A percentile compares a stretch with the other conserved stretches of the same genome.
These are phyloP conservation scores for Trichosporon sp. DNA, from an alignment of 1,284 basidiomycete genomes.

Conservation along the genomic window DNA sequence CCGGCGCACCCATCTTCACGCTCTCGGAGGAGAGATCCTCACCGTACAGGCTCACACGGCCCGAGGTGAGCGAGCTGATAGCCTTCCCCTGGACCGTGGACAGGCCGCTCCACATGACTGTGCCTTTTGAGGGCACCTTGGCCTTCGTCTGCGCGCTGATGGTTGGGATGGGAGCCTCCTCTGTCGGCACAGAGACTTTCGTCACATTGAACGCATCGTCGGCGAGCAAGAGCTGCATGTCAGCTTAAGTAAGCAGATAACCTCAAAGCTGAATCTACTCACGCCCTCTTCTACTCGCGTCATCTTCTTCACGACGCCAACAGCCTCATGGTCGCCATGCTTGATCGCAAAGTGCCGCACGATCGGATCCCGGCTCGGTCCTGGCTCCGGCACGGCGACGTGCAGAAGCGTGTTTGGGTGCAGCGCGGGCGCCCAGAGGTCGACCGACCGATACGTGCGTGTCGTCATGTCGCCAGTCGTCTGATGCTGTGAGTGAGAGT, in stretches of 20 bases:
- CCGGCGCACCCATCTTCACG: slow-evolving; percentile 21
- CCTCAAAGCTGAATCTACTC: background rate
- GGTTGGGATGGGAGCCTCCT: slow-evolving; percentile 9
- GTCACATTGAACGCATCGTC: slow-evolving; percentile 39
- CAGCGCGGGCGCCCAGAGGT: slow-evolving; percentile 43
- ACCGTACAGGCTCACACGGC: slow-evolving; percentile 27
- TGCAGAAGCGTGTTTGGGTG: slow-evolving; percentile 44
- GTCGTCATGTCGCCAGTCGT: slow-evolving; percentile 11
- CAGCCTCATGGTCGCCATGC: slow-evolving; percentile 29
- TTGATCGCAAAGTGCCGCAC: slow-evolving; percentile 42
- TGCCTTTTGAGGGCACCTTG: slow-evolving; percentile 9
- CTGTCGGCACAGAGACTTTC: slow-evolving; percentile 22
- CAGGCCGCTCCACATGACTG: slow-evolving; percentile 17
- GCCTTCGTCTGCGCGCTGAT: slow-evolving; percentile 10
- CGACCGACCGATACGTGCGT: slow-evolving; percentile 22
- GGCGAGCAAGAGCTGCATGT: slow-evolving; percentile 27
- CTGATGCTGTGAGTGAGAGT: background rate
- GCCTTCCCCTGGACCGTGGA: slow-evolving; percentile 20
- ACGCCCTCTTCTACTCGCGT: slow-evolving; percentile 14
- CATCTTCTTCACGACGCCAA: slow-evolving; percentile 39
- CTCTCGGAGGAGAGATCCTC: slow-evolving; percentile 8
- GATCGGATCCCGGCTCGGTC: slow-evolving; percentile 29
- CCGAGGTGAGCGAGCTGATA: slow-evolving; percentile 41
- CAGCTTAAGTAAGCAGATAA: background rate
- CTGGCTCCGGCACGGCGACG: slow-evolving; percentile 34